Percentiles rank a stretch among this genome's conserved stretches.
phyloP scores from a whole-genome alignment of 148 eudicot genomes.

The Vaccinium myrtillus region DNA sequence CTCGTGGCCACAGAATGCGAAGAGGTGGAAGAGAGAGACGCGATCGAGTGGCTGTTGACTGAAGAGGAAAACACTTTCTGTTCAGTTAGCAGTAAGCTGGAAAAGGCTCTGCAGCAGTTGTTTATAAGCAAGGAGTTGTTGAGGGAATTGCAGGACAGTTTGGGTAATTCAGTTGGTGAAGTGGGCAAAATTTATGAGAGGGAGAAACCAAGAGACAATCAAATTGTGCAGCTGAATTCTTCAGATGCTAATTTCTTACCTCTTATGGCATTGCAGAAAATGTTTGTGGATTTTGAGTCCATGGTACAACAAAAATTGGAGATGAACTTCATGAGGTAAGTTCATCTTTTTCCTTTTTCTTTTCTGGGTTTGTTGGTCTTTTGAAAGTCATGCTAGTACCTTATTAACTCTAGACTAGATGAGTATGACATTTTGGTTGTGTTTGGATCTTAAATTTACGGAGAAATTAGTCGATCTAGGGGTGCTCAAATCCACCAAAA shows the following conservation, averaged over 20 bases:
- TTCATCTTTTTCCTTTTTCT: neutral
- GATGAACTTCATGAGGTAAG: slow-evolving; percentile 40
- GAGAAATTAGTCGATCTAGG: no score
- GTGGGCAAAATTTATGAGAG: slow-evolving; percentile 9
- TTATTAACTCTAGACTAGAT: no score
- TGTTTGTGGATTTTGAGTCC: slow-evolving; percentile 27
- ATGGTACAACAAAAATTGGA: slow-evolving; percentile 35
- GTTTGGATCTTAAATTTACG: no score
- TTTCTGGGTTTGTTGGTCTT: neutral
- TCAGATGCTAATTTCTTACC: slow-evolving; percentile 17
- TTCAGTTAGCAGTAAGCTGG: slow-evolving; percentile 34
- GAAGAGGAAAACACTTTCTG: slow-evolving; percentile 34
- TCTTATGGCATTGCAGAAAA: slow-evolving; percentile 21
- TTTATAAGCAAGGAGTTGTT: slow-evolving; percentile 30
- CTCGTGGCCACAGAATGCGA: slow-evolving; percentile 16
- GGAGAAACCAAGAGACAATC: neutral
- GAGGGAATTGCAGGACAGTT: slow-evolving; percentile 28
- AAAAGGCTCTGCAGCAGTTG: slow-evolving; percentile 32
- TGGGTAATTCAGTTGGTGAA: slow-evolving; percentile 12
- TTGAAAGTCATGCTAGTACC: neutral
- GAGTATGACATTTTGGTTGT: no score
- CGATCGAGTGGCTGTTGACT: slow-evolving; percentile 17
- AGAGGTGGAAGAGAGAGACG: slow-evolving; percentile 20
- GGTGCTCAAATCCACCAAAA: no score
- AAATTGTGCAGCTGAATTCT: neutral